Base-by-base conservation (phyloP, 257 asterid species). In the Haberlea rhodopensis region DNA sequence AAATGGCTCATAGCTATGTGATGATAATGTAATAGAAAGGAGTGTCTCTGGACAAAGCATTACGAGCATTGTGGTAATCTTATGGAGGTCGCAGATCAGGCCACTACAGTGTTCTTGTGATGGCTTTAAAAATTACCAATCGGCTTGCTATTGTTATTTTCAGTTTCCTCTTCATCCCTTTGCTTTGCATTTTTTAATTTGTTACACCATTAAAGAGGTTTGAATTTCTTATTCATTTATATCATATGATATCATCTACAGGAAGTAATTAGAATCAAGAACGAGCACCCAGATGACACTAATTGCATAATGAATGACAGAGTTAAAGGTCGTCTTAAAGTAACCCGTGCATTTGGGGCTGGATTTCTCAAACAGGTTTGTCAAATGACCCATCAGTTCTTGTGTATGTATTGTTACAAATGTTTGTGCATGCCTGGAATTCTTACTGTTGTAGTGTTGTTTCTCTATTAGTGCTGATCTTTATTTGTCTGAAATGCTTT, bases 341-440 rank as follows among this genome's bases (percentile, higher is more conserved):
- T 91, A 59, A 91, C 98, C 60, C 96, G 98, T 66, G 98, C 98
- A 60, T 91, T 91, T 76, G 98, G 98, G 74, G 98, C 98, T 78
- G 98, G 98, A 68, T 91, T 82, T 79, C 95, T 91, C 62, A 91
- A 91, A 74, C 87, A 89, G 96, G 98, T 91, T 51, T 51, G 83
- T 56, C 59, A 18, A 49, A 57, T 56, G 57, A 69, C 37, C 59
- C 65, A 56, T 63, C 53, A 56, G 46, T 59, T 53, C 52, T 58
- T 56, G 53, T 54, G n/a, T 43, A 55, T 57, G n/a, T 37, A 37
- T 23, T 59, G 37, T 53, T 45, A 21, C 63, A 62, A 66, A 40
- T 59, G 27, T 59, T 26, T 57, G 69, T 55, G 46, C n/a, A 57
- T 46, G 37, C 51, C 4, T 16, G 53, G 63, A 29, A n/a, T 49